Base-by-base conservation (phyloP, 2,329 filamentous ascomycete genomes). In the Karstenula rhodostoma region DNA sequence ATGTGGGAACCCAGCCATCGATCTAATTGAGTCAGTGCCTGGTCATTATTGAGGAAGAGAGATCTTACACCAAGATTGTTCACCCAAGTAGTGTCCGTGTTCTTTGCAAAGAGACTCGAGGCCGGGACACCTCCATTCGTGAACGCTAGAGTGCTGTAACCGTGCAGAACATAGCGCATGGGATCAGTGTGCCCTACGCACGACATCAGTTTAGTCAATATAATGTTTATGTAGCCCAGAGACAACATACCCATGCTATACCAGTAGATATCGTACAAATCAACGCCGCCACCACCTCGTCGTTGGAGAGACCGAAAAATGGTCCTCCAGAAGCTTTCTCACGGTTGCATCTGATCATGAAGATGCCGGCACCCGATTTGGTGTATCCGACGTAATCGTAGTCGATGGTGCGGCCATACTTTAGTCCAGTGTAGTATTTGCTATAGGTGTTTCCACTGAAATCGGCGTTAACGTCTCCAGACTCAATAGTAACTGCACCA, bases 211-310 rank as follows among this genome's bases (percentile, higher is more conserved):
- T 8, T 6, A 22, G 8, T 6, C 10, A 22, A 19, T 22, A 9
- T 22, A 12, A 19, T 6, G 17, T 6, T 5, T 19, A 51, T 23
- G 5, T 17, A 5, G 40, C 19, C 22, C n/a, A 9, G 40, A 19
- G n/a, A 19, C n/a, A 43, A 10, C 58, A 13, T 56, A 70, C 78
- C 78, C 79, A 80, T 80, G 62, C 76, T 79, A 66, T 81, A 81
- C 58, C 79, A 77, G 48, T 80, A 79, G 57, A 81, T 81, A 25
- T 81, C 79, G 60, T 80, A 81, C 13, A 81, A 65, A 55, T 81
- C 79, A n/a, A 77, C 77, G 13, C 77, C 78, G n/a, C 67, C 72
- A 3, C 56, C 46, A 9, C 67, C 65, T 25, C 76, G 77, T n/a
- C 78, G 76, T 43, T 43, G 40, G 17, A 80, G 67, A 17, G 80